These are phyloP conservation scores for Aspergillus fructus DNA, from an alignment of 2,329 filamentous ascomycete genomes.

Conservation along the genomic window DNA sequence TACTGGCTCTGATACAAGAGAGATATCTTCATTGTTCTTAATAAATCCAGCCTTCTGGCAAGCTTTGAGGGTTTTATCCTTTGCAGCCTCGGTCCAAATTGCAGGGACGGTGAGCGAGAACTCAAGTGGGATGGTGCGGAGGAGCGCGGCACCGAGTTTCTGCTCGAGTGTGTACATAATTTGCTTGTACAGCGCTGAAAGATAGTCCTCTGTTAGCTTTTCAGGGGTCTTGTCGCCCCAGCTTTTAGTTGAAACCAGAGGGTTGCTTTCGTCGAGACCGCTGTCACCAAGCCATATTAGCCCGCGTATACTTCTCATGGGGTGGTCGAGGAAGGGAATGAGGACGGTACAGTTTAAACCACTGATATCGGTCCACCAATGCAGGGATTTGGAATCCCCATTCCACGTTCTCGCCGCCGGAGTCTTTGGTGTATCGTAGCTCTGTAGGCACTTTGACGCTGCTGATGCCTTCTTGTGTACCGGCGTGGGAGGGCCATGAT, in stretches of 20 bases:
- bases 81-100: constrained; percentile 10
- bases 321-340: background rate
- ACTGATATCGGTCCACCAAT: constrained; percentile 9
- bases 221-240: constrained; percentile 10
- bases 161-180: constrained; percentile 11
- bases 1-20: constrained; percentile 8
- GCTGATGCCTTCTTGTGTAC: constrained; percentile 8
- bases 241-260: constrained; percentile 2
- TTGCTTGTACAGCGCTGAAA: constrained; percentile 4
- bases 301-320: no score
- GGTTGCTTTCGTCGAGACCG: constrained; percentile 9
- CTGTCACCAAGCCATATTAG: background rate
- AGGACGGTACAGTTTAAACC: constrained; percentile 9
- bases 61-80: constrained; percentile 11
- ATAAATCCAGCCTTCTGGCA: background rate
- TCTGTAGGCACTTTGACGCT: constrained; percentile 10
- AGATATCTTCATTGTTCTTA: background rate
- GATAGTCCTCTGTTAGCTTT: constrained; percentile 3
- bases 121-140: constrained; percentile 4
- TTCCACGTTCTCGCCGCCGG: background rate
- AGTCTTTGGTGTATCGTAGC: constrained; percentile 2
- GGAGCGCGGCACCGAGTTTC: constrained; percentile 6
- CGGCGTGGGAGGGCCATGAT: constrained; percentile 8
- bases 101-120: constrained; percentile 11
- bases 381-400: constrained; percentile 10